These are phyloP conservation scores for Plectranthus barbatus DNA, from an alignment of 257 asterid species.

Conservation along the genomic window DNA sequence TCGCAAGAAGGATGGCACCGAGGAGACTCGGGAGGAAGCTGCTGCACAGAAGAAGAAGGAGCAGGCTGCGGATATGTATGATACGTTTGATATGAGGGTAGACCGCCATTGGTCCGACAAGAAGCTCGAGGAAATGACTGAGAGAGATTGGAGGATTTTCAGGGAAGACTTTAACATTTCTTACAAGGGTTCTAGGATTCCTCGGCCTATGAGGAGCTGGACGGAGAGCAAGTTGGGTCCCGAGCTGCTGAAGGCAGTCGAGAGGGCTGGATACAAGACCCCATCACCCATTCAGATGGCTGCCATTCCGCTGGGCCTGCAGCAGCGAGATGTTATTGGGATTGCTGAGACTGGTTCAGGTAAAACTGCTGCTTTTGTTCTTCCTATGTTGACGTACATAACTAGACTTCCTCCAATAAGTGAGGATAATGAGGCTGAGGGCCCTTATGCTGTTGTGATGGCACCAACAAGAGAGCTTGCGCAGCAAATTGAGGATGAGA, in stretches of 20 bases:
- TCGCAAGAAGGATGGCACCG: conserved; percentile 40
- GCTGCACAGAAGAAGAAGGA: conserved; percentile 52
- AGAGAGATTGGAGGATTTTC: conserved; percentile 49
- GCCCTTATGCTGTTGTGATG: conserved; percentile 47
- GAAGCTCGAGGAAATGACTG: conserved; percentile 41
- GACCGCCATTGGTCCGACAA: conserved; percentile 57
- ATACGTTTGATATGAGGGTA: conserved; percentile 47
- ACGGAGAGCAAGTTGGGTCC: conserved; percentile 34
- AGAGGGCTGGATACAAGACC: conserved; percentile 43
- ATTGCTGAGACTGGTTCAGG: conserved; percentile 57
- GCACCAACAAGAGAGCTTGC: conserved; percentile 50
- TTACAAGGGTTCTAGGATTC: conserved; percentile 52
- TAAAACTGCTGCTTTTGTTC: conserved; percentile 59
- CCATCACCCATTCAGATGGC: conserved; percentile 56
- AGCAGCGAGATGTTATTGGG: conserved; percentile 46
- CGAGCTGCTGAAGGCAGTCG: conserved; percentile 44
- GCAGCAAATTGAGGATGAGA: conserved; percentile 42
- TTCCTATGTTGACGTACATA: conserved; percentile 49
- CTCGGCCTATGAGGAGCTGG: conserved; percentile 62
- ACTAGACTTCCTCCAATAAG: conserved; percentile 42
- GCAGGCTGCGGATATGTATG: conserved; percentile 44
- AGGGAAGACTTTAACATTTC: conserved; percentile 43
- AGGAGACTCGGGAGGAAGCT: conserved; percentile 47
- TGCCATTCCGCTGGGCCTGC: conserved; percentile 43
- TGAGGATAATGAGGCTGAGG: conserved; percentile 48